Percentiles rank a stretch among this genome's conserved stretches.
These are phyloP conservation scores for Xylaria sp. DNA, from an alignment of 495 filamentous ascomycete species.

Conservation along the genomic window DNA sequence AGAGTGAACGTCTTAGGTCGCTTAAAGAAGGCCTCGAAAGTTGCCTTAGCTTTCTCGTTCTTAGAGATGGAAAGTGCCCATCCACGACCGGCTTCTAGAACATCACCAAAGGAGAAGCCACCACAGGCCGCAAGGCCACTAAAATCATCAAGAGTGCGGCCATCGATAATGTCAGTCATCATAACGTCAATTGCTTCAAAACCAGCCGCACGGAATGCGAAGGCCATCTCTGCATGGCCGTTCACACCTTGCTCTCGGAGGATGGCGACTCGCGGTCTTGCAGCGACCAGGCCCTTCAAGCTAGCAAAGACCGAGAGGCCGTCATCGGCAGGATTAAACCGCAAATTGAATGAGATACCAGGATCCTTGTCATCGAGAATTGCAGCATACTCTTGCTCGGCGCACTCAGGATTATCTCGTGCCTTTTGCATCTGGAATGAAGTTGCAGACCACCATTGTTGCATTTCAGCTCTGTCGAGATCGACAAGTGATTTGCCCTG, in stretches of 20 bases:
- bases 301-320: slow-evolving; percentile 58
- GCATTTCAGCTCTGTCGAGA: slow-evolving; percentile 73
- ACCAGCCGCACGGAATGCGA: slow-evolving; percentile 89
- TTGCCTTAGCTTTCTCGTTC: slow-evolving; percentile 74
- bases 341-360: slow-evolving; percentile 84
- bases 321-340: slow-evolving; percentile 80
- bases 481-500: slow-evolving; percentile 70
- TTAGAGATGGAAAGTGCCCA: slow-evolving; percentile 96
- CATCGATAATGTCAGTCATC: slow-evolving; percentile 91
- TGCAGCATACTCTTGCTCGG: slow-evolving; percentile 81
- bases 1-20: slow-evolving; percentile 89
- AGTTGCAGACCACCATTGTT: slow-evolving; percentile 87
- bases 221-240: slow-evolving; percentile 94
- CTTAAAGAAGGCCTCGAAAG: slow-evolving; percentile 87
- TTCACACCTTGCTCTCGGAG: slow-evolving; percentile 95
- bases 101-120: slow-evolving; percentile 97
- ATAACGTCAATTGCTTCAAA: slow-evolving; percentile 94
- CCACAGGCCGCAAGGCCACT: slow-evolving; percentile 91
- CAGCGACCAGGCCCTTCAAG: slow-evolving; percentile 70
- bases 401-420: slow-evolving; percentile 86
- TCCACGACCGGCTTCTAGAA: slow-evolving; percentile 91
- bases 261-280: slow-evolving; percentile 89
- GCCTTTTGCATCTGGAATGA: slow-evolving; percentile 91
- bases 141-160: slow-evolving; percentile 79
- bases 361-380: slow-evolving; percentile 80